These are phyloP conservation scores for Papiliotrema fonsecae DNA, from an alignment of 1,284 basidiomycete genomes.

Conservation along the genomic window DNA sequence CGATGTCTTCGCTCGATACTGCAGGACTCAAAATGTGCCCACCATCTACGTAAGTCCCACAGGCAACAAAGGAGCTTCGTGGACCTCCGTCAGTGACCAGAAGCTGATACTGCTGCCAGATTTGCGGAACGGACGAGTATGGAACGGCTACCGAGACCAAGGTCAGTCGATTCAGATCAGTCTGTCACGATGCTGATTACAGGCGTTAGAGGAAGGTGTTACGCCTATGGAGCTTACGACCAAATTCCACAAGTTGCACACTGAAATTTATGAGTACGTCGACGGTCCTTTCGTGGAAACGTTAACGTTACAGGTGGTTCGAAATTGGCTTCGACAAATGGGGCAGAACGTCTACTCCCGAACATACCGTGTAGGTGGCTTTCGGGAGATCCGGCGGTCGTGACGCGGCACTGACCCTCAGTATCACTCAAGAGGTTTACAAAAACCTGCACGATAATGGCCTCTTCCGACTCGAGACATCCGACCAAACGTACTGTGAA, in stretches of 20 bases:
- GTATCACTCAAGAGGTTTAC: conserved; percentile 86
- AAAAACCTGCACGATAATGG: conserved; percentile 71
- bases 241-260: conserved; percentile 87
- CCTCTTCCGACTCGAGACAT: conserved; percentile 71
- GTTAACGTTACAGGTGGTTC: conserved; percentile 39
- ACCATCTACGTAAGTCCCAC: conserved; percentile 45
- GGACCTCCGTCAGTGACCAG: conserved; percentile 61
- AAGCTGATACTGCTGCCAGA: conserved; percentile 54
- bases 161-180: conserved; percentile 19
- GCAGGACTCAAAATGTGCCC: conserved; percentile 52
- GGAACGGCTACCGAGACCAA: conserved; percentile 95
- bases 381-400: neutral
- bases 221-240: conserved; percentile 84
- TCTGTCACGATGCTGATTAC: neutral
- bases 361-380: conserved; percentile 74
- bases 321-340: conserved; percentile 86
- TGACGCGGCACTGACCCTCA: conserved; percentile 38
- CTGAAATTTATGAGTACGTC: conserved; percentile 80
- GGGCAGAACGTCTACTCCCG: conserved; percentile 85
- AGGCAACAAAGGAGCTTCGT: neutral
- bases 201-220: conserved; percentile 89
- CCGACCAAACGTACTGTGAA: conserved; percentile 90
- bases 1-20: conserved; percentile 90
- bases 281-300: neutral
- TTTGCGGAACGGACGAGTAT: conserved; percentile 99